A percentile compares a stretch with the other conserved stretches of the same genome.
These are phyloP conservation scores for Mycosphaerella sp. DNA, from an alignment of 2,329 filamentous ascomycete genomes.

Conservation along the genomic window DNA sequence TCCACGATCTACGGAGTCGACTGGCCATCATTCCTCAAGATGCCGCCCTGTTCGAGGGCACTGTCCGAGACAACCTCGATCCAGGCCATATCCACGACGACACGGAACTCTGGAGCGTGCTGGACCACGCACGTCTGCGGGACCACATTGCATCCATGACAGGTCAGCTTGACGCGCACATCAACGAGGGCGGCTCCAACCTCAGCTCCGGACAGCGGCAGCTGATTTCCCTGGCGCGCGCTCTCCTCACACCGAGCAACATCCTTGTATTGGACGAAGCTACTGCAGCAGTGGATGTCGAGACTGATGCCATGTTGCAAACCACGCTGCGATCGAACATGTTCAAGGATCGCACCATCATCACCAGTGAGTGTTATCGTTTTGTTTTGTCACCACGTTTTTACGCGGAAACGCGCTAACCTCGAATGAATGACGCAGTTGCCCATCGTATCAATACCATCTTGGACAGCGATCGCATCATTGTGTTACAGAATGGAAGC, in stretches of 20 bases:
- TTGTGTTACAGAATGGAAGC: slow-evolving; percentile 84
- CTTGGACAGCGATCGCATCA: slow-evolving; percentile 77
- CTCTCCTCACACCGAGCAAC: slow-evolving; percentile 90
- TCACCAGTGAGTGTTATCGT: slow-evolving; percentile 56
- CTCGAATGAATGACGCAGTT: slow-evolving; percentile 40
- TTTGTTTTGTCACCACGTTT: too few relatives aligned
- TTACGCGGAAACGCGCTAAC: background rate
- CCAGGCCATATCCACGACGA: slow-evolving; percentile 93
- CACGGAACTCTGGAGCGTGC: slow-evolving; percentile 80
- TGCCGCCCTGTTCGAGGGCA: slow-evolving; percentile 90
- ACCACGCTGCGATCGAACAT: slow-evolving; percentile 56
- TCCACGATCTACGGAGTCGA: slow-evolving; percentile 80
- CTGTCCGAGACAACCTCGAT: slow-evolving; percentile 89
- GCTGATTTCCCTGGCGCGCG: slow-evolving; percentile 85
- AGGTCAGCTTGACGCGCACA: slow-evolving; percentile 79
- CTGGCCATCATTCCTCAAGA: slow-evolving; percentile 98
- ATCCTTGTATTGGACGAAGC: slow-evolving; percentile 97
- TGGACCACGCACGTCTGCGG: slow-evolving; percentile 88
- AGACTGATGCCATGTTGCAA: slow-evolving; percentile 61
- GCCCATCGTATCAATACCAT: slow-evolving; percentile 98
- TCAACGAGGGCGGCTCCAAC: slow-evolving; percentile 95
- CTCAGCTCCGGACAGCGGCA: slow-evolving; percentile 92
- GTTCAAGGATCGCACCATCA: slow-evolving; percentile 91
- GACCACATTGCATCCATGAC: slow-evolving; percentile 83
- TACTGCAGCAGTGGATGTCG: slow-evolving; percentile 68